phyloP scores from a whole-genome alignment of 345 rosid genomes.

The Eucalyptus guilfoylei region DNA sequence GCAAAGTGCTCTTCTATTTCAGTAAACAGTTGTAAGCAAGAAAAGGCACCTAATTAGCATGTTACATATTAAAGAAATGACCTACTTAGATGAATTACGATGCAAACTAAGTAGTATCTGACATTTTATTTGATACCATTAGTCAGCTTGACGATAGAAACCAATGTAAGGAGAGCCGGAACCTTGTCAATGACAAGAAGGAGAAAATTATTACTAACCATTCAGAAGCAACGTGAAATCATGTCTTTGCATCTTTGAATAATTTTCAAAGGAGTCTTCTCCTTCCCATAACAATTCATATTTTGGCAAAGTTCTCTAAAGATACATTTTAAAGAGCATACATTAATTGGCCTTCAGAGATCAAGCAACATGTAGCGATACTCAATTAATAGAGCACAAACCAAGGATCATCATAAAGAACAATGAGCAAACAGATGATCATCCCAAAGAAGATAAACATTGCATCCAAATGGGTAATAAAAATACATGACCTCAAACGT shows the following conservation, averaged over 20 bases:
- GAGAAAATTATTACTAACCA: neutral
- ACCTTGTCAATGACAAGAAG: neutral
- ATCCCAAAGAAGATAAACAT: neutral
- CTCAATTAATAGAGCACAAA: neutral
- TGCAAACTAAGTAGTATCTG: neutral
- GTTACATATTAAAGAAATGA: neutral
- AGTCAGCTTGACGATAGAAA: neutral
- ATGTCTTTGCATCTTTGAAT: neutral
- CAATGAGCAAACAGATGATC: neutral
- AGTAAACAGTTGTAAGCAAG: neutral
- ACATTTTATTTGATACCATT: neutral
- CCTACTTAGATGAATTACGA: neutral
- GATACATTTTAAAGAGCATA: neutral
- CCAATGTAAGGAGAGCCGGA: neutral
- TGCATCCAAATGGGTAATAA: neutral
- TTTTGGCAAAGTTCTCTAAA: neutral
- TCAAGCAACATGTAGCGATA: neutral
- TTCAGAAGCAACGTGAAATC: neutral
- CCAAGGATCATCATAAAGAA: neutral
- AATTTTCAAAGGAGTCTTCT: neutral
- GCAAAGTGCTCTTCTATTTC: neutral
- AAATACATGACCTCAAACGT: neutral
- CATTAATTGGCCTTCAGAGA: neutral
- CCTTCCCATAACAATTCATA: neutral
- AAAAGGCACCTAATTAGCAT: neutral